These are phyloP conservation scores for Caloboletus firmus DNA, from an alignment of 1,284 basidiomycete species.

Conservation along the genomic window DNA sequence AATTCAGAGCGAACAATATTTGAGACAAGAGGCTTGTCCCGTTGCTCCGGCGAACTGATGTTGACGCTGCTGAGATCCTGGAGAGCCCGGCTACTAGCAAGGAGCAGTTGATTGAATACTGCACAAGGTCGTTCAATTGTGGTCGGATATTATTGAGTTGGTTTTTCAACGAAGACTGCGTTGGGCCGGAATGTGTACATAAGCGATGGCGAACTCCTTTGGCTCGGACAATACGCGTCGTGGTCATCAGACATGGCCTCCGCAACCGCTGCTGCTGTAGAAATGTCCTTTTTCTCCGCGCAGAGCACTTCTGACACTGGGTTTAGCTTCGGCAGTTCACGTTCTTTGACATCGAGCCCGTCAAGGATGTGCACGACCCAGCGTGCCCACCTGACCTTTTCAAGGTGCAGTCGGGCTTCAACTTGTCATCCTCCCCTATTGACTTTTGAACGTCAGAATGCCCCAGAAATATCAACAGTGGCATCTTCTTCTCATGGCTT, in stretches of 20 bases:
- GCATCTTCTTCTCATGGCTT: conserved; percentile 61
- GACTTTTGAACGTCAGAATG: conserved; percentile 42
- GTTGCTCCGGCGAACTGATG: not conserved
- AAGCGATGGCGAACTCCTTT: not conserved
- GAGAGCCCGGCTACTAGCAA: not conserved
- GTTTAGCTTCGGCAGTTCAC: conserved; percentile 80
- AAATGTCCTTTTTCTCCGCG: not conserved
- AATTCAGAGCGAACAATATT: not conserved
- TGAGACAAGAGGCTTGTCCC: not conserved
- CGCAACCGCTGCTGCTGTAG: conserved; percentile 17
- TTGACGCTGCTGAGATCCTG: not conserved
- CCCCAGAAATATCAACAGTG: conserved; percentile 71
- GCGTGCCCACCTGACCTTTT: conserved; percentile 74
- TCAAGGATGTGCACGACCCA: conserved; percentile 81
- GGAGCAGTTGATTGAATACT: not conserved
- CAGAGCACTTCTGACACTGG: conserved; percentile 8
- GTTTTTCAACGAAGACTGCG: too few species aligned
- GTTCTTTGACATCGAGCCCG: conserved; percentile 73
- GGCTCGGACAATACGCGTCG: not conserved
- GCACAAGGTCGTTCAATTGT: not conserved
- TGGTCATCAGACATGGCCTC: conserved; percentile 10
- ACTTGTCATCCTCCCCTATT: not conserved
- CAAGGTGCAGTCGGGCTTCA: conserved; percentile 48
- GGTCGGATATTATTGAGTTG: too few species aligned
- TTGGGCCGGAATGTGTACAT: too few species aligned